Conservation (phyloP, 164 flowering plant species). For the Piper longum region DNA sequence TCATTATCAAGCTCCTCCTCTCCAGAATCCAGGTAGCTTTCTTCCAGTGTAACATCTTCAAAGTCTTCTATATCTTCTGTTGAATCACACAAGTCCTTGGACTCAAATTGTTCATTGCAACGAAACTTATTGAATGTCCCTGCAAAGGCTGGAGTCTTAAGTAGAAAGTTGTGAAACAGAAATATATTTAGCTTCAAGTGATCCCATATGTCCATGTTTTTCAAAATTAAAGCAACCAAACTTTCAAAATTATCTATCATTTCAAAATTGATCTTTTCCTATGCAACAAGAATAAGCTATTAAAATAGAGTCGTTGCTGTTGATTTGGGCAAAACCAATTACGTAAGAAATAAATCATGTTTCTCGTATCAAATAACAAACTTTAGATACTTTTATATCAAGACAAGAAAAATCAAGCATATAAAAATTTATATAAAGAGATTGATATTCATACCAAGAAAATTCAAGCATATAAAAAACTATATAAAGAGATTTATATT, state of each 20-base stretch:
- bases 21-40: slow-evolving; percentile 20
- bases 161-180: background rate
- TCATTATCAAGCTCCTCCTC: slow-evolving; percentile 5
- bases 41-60: slow-evolving; percentile 23
- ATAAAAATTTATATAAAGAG: background rate
- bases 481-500: background rate
- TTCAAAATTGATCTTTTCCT: no score
- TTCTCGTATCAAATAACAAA: no score
- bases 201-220: background rate
- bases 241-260: no score
- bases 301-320: no score
- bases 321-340: no score
- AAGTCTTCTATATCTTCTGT: slow-evolving; percentile 7
- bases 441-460: no score
- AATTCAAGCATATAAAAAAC: no score
- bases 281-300: no score
- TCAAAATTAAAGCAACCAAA: background rate
- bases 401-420: no score
- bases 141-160: background rate
- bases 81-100: background rate
- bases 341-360: no score
- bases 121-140: background rate
- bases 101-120: background rate
- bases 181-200: background rate
- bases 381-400: no score